A percentile compares a stretch with the other conserved stretches of the same genome.
phyloP scores from a whole-genome alignment of 495 filamentous ascomycete species.

The Penicillium fimorum region DNA sequence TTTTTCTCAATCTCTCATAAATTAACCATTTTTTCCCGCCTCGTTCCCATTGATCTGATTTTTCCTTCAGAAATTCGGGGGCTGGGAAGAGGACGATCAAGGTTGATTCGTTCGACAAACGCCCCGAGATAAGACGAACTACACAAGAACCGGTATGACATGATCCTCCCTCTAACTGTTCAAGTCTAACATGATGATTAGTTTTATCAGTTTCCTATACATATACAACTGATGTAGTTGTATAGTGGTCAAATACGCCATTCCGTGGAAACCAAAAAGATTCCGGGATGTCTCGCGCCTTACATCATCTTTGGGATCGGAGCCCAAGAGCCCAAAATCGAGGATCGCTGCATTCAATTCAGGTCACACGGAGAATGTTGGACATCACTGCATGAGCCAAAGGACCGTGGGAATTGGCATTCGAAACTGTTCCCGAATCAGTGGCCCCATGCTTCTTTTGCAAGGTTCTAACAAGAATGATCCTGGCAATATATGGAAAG shows the following conservation, averaged over 20 bases:
- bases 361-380: conserved; percentile 33
- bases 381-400: conserved; percentile 42
- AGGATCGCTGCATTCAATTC: conserved; percentile 12
- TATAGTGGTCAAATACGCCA: not conserved
- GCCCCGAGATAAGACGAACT: conserved; percentile 17
- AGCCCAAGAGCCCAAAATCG: conserved; percentile 21
- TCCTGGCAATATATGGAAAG: conserved; percentile 12
- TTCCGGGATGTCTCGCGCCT: conserved; percentile 16
- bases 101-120: conserved; percentile 20
- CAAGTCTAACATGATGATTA: conserved; percentile 2
- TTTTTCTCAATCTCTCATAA: not conserved
- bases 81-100: conserved; percentile 34
- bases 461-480: conserved; percentile 17
- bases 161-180: conserved; percentile 4
- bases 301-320: conserved; percentile 24
- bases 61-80: conserved; percentile 30
- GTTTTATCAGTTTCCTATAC: not conserved
- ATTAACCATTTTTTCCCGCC: conserved; percentile 9
- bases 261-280: conserved; percentile 1
- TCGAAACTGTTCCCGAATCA: conserved; percentile 12
- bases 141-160: conserved; percentile 24
- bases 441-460: conserved; percentile 17
- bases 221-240: not conserved
- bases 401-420: conserved; percentile 21
- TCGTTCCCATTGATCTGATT: conserved; percentile 6